Conservation (phyloP, 2,329 filamentous ascomycete species). For the Cladophialophora immunda region DNA sequence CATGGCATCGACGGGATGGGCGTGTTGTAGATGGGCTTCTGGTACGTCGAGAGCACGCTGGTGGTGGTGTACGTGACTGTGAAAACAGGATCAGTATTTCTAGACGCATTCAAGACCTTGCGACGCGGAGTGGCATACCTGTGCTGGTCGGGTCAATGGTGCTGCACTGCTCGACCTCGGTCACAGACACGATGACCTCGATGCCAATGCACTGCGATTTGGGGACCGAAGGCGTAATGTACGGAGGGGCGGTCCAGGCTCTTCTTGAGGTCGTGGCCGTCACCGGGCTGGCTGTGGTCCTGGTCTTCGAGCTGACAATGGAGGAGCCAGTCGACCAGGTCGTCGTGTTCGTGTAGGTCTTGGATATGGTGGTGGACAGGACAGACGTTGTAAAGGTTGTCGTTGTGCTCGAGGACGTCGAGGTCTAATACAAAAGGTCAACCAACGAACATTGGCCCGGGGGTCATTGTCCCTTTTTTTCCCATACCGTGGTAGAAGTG, state of each 20-base stretch:
- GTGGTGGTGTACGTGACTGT: slow-evolving; percentile 12
- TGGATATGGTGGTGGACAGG: slow-evolving; percentile 1
- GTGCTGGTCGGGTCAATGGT: slow-evolving; percentile 9
- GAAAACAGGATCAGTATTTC: background rate
- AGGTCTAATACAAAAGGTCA: background rate
- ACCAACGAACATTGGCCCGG: background rate
- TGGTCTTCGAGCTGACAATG: background rate
- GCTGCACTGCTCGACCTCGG: slow-evolving; percentile 7
- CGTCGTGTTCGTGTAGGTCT: slow-evolving; percentile 1
- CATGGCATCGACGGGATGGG: slow-evolving; percentile 8
- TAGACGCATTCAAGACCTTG: too few relatives aligned
- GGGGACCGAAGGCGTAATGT: slow-evolving; percentile 5
- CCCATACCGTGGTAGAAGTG: slow-evolving; percentile 5
- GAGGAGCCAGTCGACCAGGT: background rate
- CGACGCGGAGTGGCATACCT: background rate
- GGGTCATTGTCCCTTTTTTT: background rate
- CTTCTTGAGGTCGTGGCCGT: background rate
- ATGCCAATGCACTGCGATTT: slow-evolving; percentile 2
- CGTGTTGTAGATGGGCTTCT: slow-evolving; percentile 7
- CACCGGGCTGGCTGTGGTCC: background rate
- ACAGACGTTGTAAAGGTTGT: slow-evolving; percentile 3
- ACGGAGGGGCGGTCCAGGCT: slow-evolving; percentile 4
- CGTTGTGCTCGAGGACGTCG: slow-evolving; percentile 3
- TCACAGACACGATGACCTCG: slow-evolving; percentile 11
- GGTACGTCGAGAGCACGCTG: slow-evolving; percentile 6